A percentile compares a stretch with the other conserved stretches of the same genome.
phyloP scores from a whole-genome alignment of 192 early-diverging fungal genomes.

The Helicostylum pulchrum region DNA sequence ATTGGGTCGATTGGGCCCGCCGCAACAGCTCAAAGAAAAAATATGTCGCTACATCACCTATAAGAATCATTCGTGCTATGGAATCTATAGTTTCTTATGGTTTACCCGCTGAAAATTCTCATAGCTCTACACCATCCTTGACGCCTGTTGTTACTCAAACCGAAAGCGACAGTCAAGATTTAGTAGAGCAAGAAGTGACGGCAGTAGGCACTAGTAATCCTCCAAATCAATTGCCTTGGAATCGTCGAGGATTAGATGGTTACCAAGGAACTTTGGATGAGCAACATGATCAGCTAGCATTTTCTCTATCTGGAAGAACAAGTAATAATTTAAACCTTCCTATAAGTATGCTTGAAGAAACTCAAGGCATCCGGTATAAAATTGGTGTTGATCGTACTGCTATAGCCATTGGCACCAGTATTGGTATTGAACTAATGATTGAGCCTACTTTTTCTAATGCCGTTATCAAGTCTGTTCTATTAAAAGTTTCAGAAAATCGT shows the following conservation, averaged over 20 bases:
- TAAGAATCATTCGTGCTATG: conserved; percentile 17
- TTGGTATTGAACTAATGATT: conserved; percentile 16
- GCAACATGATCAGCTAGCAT: conserved; percentile 21
- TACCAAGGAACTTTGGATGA: conserved; percentile 18
- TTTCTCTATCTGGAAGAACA: conserved; percentile 15
- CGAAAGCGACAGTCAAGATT: background rate
- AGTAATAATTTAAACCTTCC: conserved; percentile 2
- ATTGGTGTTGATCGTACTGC: conserved; percentile 24
- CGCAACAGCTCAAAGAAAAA: conserved; percentile 3
- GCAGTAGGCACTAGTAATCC: no score
- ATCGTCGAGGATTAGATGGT: background rate
- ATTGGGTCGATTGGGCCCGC: conserved; percentile 3
- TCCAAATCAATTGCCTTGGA: conserved; percentile 8
- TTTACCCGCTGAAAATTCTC: background rate
- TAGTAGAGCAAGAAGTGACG: background rate
- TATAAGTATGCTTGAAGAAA: background rate
- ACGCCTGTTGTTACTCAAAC: background rate
- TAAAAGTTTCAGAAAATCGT: conserved; percentile 11
- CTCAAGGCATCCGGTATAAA: conserved; percentile 18
- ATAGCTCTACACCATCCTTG: background rate
- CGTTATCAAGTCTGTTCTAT: conserved; percentile 4
- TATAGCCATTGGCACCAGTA: conserved; percentile 24
- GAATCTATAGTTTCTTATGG: conserved; percentile 1
- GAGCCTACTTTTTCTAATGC: conserved; percentile 13
- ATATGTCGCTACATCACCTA: background rate